Evolutionary conservation across 1,139 yeast species (phyloP).

Genomic region (Trichomonascaceae sp.): DNA sequence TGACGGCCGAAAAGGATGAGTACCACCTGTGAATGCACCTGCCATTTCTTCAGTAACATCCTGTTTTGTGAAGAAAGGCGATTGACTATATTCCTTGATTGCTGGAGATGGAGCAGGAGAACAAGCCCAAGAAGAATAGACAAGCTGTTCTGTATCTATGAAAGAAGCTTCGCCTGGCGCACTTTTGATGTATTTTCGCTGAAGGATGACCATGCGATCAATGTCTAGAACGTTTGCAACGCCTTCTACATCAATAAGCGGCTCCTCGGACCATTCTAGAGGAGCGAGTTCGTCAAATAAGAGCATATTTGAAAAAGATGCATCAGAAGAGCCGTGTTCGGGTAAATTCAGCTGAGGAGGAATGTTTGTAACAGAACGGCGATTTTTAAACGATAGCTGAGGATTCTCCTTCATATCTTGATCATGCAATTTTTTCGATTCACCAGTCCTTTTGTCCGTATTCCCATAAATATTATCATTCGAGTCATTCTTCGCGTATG

Average conservation of each 20-base stretch:
- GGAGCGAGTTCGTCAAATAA: conserved; percentile 26
- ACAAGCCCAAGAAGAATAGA: conserved; percentile 30
- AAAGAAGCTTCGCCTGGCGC: conserved; percentile 7
- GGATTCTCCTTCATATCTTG: background rate
- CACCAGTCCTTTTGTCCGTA: background rate
- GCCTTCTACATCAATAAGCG: conserved; percentile 29
- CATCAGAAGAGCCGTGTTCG: conserved; percentile 1
- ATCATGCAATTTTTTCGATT: background rate
- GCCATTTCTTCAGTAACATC: conserved; percentile 18
- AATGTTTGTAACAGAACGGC: background rate
- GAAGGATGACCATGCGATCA: conserved; percentile 26
- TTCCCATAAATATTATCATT: background rate
- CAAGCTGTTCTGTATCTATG: conserved; percentile 29
- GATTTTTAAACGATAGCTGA: background rate
- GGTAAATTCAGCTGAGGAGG: background rate
- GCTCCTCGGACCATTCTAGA: conserved; percentile 30
- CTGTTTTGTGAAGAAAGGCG: conserved; percentile 24
- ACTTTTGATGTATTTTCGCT: conserved; percentile 23
- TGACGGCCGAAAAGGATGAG: conserved; percentile 9
- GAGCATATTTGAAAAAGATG: background rate
- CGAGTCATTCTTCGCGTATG: background rate
- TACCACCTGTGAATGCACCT: conserved; percentile 19
- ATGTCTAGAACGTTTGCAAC: conserved; percentile 27
- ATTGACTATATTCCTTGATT: conserved; percentile 22
- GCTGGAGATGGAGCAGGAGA: conserved; percentile 35